Conservation (phyloP, 495 filamentous ascomycete genomes). For the Trichoderma parareesei region DNA sequence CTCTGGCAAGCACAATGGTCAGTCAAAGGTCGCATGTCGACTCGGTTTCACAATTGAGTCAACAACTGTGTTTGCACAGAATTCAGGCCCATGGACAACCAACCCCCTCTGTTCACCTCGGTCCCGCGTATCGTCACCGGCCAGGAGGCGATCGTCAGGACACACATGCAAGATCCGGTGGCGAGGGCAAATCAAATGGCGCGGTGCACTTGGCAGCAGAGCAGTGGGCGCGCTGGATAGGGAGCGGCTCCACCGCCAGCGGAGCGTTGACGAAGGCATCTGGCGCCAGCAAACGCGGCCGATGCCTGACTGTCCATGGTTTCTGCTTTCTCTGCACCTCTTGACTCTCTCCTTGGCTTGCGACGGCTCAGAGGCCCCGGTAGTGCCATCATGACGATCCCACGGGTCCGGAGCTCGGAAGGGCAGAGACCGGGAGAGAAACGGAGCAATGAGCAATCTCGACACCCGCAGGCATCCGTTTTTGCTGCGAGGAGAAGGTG, state of each 20-base stretch:
- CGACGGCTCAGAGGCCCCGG: neutral
- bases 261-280: neutral
- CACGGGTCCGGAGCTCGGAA: no score
- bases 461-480: neutral
- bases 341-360: neutral
- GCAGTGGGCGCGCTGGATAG: neutral
- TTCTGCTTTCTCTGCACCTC: neutral
- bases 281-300: neutral
- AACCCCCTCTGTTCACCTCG: neutral
- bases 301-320: neutral
- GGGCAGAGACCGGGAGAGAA: no score
- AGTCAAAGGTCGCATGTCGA: no score
- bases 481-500: no score
- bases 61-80: no score
- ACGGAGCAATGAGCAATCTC: no score
- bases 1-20: no score
- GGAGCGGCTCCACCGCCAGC: neutral
- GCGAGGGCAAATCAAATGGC: neutral
- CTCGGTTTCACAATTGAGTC: no score
- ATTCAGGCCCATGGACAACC: no score
- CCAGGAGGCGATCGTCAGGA: neutral
- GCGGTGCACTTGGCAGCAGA: neutral
- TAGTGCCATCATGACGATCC: no score
- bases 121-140: slow-evolving; percentile 1
- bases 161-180: neutral